phyloP scores from a whole-genome alignment of 164 flowering plant genomes.

The Sextonia rubra region DNA sequence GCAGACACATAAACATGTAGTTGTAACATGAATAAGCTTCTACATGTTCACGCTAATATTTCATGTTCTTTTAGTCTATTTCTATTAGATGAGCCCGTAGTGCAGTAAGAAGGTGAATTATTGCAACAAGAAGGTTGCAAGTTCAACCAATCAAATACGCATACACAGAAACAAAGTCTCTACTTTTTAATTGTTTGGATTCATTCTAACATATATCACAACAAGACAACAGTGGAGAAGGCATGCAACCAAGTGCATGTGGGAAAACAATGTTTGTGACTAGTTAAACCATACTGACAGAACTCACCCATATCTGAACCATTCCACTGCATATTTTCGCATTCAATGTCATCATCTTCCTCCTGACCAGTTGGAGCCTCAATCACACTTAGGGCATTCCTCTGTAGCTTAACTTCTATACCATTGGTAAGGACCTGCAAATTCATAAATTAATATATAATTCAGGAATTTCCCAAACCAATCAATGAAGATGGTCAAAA shows the following conservation, averaged over 20 bases:
- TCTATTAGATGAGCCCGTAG: not conserved
- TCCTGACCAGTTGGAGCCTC: conserved; percentile 93
- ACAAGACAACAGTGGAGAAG: not conserved
- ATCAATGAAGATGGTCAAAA: not conserved
- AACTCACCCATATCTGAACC: conserved; percentile 66
- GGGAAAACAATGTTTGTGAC: not conserved
- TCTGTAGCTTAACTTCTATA: conserved; percentile 91
- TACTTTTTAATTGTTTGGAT: not conserved
- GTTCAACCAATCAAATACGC: not conserved
- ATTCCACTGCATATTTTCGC: conserved; percentile 68
- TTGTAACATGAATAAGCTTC: not conserved
- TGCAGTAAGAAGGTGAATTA: too few relatives aligned
- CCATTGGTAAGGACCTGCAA: conserved; percentile 92
- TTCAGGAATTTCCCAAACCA: not conserved
- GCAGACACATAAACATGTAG: not conserved
- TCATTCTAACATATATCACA: not conserved
- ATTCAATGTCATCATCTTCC: conserved; percentile 80
- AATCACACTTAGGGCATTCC: conserved; percentile 94
- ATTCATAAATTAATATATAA: not conserved
- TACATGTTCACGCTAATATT: not conserved
- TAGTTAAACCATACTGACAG: not conserved
- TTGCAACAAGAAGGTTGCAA: too few relatives aligned
- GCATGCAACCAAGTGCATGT: not conserved
- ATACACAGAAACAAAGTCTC: not conserved
- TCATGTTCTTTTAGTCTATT: not conserved